Base-by-base conservation (phyloP, 805 yeast species). In the Barnettozyma siamensis region DNA sequence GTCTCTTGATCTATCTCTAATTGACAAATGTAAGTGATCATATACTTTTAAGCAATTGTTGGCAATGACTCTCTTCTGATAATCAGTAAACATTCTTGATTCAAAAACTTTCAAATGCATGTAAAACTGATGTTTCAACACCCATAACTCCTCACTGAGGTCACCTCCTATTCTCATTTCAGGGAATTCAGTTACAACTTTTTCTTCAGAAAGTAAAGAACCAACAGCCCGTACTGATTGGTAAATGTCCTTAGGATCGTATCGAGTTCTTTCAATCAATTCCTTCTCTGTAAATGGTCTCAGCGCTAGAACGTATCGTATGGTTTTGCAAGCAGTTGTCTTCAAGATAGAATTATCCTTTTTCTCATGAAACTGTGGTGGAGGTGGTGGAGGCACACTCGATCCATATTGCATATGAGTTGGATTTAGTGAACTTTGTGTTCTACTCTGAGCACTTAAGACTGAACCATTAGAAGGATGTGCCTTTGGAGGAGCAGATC, bases 241-340 rank as follows among this genome's bases (percentile, higher is more conserved):
- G 11, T 51, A 49, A 9, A 64, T 52, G 13, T 63, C 70, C 5
- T 45, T 41, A 17, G 53, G 40, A 3, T 54, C 29, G 19, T 59
- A 44, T 37, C 60, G 60, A 1, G 66, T 55, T 18, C 58, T 53
- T 26, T 48, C 46, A 8, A 59, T 44, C 11, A 75, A 48, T 2
- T 58, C 58, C 3, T 53, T 48, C 2, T 55, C 46, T 1, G 73
- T 52, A 15, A 60, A 55, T 2, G 80, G 78, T 1, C 77, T 80
- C 32, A 75, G 54, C 1, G 80, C 75, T 29, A 75, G 50, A 20
- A 69, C 54, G 46, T 71, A 72, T 18, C 24, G 24, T 21, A 21
- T 21, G 9, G 24, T 21, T 21, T 21, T 21, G 24, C 24, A 21
- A 73, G 50, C 30, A 75, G 59, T 38, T 71, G 66, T 49, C 48